A percentile compares a stretch with the other conserved stretches of the same genome.
Conservation (phyloP, 768 basidiomycete species). For the Chalciporus piperatus region DNA sequence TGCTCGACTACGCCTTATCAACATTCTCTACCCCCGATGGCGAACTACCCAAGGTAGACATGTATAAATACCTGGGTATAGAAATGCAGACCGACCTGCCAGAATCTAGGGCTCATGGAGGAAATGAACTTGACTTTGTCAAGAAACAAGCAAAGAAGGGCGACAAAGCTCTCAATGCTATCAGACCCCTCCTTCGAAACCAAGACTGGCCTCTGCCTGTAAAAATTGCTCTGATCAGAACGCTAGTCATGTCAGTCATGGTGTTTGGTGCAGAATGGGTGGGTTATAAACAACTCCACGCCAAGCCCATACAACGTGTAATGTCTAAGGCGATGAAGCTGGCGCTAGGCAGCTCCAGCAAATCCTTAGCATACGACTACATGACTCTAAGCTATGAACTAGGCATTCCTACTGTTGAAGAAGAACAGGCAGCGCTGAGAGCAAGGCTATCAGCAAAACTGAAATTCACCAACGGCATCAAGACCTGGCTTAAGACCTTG, state of each 20-base stretch:
- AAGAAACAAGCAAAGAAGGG: background rate
- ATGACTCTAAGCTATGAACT: too few relatives aligned
- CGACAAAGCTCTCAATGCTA: background rate
- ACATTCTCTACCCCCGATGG: background rate
- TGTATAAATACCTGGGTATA: conserved; percentile 39
- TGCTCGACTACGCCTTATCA: too few relatives aligned
- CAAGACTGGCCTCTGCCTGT: background rate
- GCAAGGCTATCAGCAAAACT: too few relatives aligned
- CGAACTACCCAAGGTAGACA: conserved; percentile 11
- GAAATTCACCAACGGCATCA: too few relatives aligned
- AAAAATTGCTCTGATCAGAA: background rate
- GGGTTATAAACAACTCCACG: background rate
- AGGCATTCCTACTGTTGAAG: too few relatives aligned
- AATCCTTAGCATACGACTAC: too few relatives aligned
- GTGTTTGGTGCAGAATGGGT: background rate
- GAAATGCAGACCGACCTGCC: background rate
- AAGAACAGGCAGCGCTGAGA: too few relatives aligned
- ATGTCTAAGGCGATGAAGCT: too few relatives aligned
- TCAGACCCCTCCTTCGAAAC: background rate
- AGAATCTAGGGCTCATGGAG: background rate
- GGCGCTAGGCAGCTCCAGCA: too few relatives aligned
- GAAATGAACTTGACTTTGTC: background rate
- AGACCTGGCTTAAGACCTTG: too few relatives aligned
- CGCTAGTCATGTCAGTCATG: background rate
- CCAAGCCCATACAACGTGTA: background rate